phyloP scores from a whole-genome alignment of 2,329 filamentous ascomycete species.

The Epichloe festucae region DNA sequence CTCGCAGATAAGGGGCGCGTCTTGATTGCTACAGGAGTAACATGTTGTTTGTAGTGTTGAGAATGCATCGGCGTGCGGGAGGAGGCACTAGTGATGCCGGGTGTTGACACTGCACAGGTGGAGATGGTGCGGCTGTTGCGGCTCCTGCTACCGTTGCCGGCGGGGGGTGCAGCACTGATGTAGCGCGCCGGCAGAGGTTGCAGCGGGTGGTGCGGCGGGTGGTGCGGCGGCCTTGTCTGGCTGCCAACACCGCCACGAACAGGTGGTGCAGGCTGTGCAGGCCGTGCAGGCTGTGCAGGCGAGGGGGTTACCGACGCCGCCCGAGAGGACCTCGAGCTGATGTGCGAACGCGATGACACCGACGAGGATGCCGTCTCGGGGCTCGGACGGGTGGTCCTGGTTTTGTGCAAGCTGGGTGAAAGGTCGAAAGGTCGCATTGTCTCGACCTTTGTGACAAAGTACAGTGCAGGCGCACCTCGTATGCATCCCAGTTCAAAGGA shows the following conservation, averaged over 20 bases:
- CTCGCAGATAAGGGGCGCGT: slow-evolving; percentile 6
- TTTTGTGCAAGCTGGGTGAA: neutral
- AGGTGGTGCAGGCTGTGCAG: too few relatives aligned
- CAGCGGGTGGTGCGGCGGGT: too few relatives aligned
- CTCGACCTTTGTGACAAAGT: neutral
- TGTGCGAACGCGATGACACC: neutral
- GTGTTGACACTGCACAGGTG: neutral
- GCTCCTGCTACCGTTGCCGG: neutral
- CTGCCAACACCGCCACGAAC: neutral
- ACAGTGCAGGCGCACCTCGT: too few relatives aligned
- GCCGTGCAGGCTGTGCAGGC: too few relatives aligned
- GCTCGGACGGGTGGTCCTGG: too few relatives aligned
- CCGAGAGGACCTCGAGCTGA: neutral
- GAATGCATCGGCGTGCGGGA: neutral
- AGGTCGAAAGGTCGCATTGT: slow-evolving; percentile 4
- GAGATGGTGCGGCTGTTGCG: neutral
- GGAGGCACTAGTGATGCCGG: neutral
- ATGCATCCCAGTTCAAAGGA: too few relatives aligned
- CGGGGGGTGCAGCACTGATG: neutral
- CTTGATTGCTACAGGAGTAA: neutral
- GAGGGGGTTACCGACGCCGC: too few relatives aligned
- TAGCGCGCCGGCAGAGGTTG: neutral
- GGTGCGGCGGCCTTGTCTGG: neutral
- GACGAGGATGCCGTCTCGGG: neutral
- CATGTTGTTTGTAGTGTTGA: slow-evolving; percentile 4